Conservation (phyloP, 148 eudicot species). For the Spergularia marina region DNA sequence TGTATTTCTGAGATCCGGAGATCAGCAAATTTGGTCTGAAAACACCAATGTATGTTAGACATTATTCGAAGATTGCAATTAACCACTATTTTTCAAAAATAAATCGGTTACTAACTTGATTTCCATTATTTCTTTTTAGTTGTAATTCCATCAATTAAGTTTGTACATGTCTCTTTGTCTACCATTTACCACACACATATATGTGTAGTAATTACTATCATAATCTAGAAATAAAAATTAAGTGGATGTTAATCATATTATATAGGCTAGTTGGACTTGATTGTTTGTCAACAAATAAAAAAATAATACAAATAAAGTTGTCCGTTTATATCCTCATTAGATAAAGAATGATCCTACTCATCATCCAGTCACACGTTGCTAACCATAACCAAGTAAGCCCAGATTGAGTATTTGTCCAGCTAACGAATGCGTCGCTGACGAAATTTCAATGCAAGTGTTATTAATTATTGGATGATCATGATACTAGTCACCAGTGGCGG, state of each 20-base stretch:
- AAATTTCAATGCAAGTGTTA: neutral
- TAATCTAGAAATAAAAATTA: neutral
- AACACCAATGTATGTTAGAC: too few species aligned
- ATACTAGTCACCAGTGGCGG: too few species aligned
- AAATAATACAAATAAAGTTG: neutral
- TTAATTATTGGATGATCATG: too few species aligned
- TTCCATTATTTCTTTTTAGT: too few species aligned
- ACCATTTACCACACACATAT: too few species aligned
- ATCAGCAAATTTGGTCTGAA: too few species aligned
- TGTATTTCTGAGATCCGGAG: too few species aligned
- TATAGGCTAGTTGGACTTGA: neutral
- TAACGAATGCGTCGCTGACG: neutral
- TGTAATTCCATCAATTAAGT: too few species aligned
- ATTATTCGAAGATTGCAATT: too few species aligned
- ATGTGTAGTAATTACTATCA: neutral
- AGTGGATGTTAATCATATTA: neutral
- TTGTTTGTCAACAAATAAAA: conserved; percentile 10
- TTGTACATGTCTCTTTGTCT: too few species aligned
- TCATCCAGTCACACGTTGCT: conserved; percentile 3
- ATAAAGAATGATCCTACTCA: conserved; percentile 22
- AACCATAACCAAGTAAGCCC: neutral
- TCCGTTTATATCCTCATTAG: neutral
- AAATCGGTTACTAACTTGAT: too few species aligned
- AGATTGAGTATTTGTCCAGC: neutral
- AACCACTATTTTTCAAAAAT: too few species aligned